A percentile compares a stretch with the other conserved stretches of the same genome.
Evolutionary conservation across 2,329 filamentous ascomycete species (phyloP).

Genomic region (Colletotrichum godetiae): DNA sequence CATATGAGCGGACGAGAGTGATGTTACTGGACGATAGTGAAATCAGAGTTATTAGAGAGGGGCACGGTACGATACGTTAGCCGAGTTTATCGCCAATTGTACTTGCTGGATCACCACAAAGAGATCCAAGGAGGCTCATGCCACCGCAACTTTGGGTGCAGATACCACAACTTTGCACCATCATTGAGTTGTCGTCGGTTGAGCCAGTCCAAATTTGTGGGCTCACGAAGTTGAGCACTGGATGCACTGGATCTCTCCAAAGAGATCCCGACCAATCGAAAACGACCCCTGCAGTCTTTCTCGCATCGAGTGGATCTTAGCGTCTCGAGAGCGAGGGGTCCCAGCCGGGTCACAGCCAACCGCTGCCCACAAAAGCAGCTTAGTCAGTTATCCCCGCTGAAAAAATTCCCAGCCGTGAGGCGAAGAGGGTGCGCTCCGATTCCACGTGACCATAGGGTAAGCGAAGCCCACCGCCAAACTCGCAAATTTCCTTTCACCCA

Average conservation of each 20-base stretch:
- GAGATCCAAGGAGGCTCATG: neutral
- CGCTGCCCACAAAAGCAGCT: neutral
- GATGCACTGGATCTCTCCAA: neutral
- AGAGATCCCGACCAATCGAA: constrained; percentile 5
- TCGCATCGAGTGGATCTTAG: neutral
- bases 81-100: too few species aligned
- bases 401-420: constrained; percentile 5
- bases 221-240: neutral
- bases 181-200: neutral
- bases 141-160: too few species aligned
- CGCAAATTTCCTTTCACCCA: constrained; percentile 21
- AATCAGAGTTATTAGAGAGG: too few species aligned
- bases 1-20: too few species aligned
- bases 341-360: neutral
- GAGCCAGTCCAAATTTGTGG: neutral
- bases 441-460: constrained; percentile 33
- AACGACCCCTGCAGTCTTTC: neutral
- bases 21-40: too few species aligned
- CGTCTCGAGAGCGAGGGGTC: neutral
- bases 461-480: constrained; percentile 30
- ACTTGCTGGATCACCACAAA: neutral
- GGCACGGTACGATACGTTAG: too few species aligned
- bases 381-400: neutral
- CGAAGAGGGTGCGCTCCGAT: neutral
- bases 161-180: neutral